Evolutionary conservation across 1,284 basidiomycete genomes (phyloP), one percentile per base, ranked within the genome.

Genomic region (Tilletia indica): DNA sequence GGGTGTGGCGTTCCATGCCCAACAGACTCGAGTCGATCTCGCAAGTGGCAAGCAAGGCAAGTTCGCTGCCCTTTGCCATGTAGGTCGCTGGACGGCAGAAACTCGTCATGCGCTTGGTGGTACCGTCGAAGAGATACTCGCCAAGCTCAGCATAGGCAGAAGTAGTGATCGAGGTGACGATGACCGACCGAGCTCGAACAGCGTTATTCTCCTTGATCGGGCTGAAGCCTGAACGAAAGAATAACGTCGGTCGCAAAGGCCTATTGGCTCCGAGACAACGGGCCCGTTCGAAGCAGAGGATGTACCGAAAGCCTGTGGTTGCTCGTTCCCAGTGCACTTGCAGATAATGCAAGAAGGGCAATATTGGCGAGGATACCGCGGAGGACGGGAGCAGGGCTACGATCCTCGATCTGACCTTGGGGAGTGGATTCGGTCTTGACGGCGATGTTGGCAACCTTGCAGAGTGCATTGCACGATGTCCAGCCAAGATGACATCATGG

Each of bases 81-180:
- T 31, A 31, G 25, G 25, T n/a, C n/a, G n/a, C n/a, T n/a, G n/a
- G n/a, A n/a, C 38, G 49, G 69, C 74, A 80, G 68, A 80, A 70
- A 61, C 72, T 75, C 31, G 82, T 76, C 81, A 83, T 83, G 51
- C 82, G 78, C 76, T 83, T 83, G 70, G 82, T 75, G 5, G 76
- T 76, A 71, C 78, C 79, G 74, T 82, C 80, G 61, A 83, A 83
- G 38, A 80, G 80, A 67, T 80, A 82, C 69, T 83, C 82, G 58
- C 71, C 64, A 78, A 74, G 34, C n/a, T 71, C 73, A 67, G 76
- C 16, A 38, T 34, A 42, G 74, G 19, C 31, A 31, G 72, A 71
- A 48, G 71, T 71, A 2, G 51, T 58, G 45, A 68, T 76, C 14
- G 21, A 76, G 74, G 45, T 67, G 67, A n/a, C 71, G 66, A 21